These are phyloP conservation scores for Calycina herbarum DNA, from an alignment of 2,329 filamentous ascomycete genomes.

Conservation along the genomic window DNA sequence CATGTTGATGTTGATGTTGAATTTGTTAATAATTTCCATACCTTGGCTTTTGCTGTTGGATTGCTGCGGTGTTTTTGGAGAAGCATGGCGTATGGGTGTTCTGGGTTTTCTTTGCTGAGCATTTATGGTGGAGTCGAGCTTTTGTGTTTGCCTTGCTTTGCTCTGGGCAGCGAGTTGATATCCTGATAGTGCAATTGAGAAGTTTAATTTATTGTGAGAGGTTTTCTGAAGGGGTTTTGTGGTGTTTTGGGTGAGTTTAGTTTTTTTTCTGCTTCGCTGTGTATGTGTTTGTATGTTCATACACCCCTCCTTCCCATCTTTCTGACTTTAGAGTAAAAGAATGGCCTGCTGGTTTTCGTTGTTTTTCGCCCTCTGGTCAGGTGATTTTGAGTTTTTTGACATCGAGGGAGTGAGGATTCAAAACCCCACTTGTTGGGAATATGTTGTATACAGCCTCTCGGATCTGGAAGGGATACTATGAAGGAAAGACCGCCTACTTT, in stretches of 20 bases:
- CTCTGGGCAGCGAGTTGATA: neutral
- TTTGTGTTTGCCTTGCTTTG: neutral
- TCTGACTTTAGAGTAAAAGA: too few relatives aligned
- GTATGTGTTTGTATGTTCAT: neutral
- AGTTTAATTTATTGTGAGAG: neutral
- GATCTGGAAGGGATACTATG: too few relatives aligned
- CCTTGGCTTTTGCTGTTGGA: neutral
- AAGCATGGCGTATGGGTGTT: neutral
- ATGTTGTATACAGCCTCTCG: too few relatives aligned
- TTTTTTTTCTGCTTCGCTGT: neutral
- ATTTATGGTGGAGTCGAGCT: neutral
- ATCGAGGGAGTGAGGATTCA: too few relatives aligned
- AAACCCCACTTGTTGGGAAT: too few relatives aligned
- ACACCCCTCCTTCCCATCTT: too few relatives aligned
- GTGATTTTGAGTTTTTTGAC: too few relatives aligned
- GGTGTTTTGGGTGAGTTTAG: neutral
- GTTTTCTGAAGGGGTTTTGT: too few relatives aligned
- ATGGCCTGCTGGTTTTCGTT: too few relatives aligned
- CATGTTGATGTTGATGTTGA: slow-evolving; percentile 1
- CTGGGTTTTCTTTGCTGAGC: neutral
- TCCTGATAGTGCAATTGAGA: neutral
- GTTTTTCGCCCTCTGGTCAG: too few relatives aligned
- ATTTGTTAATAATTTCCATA: neutral
- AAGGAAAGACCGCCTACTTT: too few relatives aligned
- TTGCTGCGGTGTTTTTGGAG: neutral